Percentiles rank a stretch among this genome's conserved stretches.
Evolutionary conservation across 257 asterid species (phyloP).

Genomic region (Fraxinus americana): DNA sequence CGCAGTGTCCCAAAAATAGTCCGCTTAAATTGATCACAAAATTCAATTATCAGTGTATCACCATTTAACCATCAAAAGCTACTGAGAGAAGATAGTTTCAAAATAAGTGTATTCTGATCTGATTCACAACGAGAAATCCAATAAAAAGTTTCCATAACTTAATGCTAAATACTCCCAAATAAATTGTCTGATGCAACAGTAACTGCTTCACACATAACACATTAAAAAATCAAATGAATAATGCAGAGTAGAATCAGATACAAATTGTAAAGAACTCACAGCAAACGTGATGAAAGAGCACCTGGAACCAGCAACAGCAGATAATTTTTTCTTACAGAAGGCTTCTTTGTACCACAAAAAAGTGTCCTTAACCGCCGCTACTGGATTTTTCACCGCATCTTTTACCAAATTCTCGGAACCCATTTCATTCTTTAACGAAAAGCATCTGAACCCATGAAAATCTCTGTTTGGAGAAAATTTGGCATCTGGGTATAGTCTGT

Average conservation of each 20-base stretch:
- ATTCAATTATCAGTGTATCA: background rate
- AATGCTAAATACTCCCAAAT: background rate
- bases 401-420: constrained; percentile 46
- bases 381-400: constrained; percentile 47
- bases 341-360: constrained; percentile 66
- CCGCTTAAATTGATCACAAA: background rate
- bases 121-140: constrained; percentile 7
- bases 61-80: background rate
- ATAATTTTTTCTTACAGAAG: constrained; percentile 82
- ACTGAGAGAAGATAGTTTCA: background rate
- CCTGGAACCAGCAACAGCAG: constrained; percentile 69
- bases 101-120: background rate
- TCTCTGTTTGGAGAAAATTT: constrained; percentile 29
- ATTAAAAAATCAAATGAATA: background rate
- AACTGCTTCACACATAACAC: background rate
- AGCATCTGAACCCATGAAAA: constrained; percentile 54
- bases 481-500: constrained; percentile 36
- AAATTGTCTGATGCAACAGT: background rate
- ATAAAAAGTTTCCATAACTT: background rate
- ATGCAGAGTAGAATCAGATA: background rate
- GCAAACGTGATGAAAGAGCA: constrained; percentile 36
- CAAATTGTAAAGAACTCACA: constrained; percentile 54
- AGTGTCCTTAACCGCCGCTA: constrained; percentile 39
- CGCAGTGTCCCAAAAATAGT: background rate
- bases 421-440: constrained; percentile 47